Conservation (phyloP, 2,329 filamentous ascomycete genomes). For the Intubia oerlemansii region DNA sequence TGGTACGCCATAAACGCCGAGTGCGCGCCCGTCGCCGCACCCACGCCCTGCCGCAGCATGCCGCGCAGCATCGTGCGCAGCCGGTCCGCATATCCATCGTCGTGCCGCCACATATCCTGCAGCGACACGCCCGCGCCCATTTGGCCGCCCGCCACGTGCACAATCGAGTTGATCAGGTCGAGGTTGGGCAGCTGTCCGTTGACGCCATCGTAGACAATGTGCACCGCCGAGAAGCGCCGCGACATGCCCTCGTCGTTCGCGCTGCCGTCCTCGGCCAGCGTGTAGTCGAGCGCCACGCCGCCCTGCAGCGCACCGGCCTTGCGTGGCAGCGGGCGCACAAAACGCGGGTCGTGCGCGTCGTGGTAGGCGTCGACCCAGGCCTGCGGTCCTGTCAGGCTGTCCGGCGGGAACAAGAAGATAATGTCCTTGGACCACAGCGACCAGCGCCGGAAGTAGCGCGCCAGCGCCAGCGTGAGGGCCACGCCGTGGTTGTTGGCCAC, state of each 20-base stretch:
- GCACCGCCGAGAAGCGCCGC: slow-evolving; percentile 62
- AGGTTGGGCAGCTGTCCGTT: slow-evolving; percentile 93
- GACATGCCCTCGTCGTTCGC: neutral
- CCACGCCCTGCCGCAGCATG: slow-evolving; percentile 80
- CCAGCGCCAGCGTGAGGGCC: slow-evolving; percentile 64
- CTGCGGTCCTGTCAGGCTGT: slow-evolving; percentile 76
- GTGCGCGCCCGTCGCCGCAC: slow-evolving; percentile 75
- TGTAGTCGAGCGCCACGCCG: slow-evolving; percentile 82
- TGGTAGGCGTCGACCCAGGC: slow-evolving; percentile 98
- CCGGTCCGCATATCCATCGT: slow-evolving; percentile 65
- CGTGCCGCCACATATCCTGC: slow-evolving; percentile 69
- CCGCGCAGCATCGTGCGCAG: slow-evolving; percentile 76
- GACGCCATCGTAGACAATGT: slow-evolving; percentile 84
- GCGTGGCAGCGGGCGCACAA: slow-evolving; percentile 56
- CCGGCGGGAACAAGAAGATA: slow-evolving; percentile 71
- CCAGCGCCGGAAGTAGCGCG: slow-evolving; percentile 93
- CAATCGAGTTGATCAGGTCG: slow-evolving; percentile 86
- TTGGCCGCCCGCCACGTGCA: slow-evolving; percentile 70
- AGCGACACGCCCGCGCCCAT: slow-evolving; percentile 74
- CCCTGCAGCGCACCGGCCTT: slow-evolving; percentile 90
- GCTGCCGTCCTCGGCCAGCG: slow-evolving; percentile 35
- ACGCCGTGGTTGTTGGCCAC: slow-evolving; percentile 74
- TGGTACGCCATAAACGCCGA: slow-evolving; percentile 96
- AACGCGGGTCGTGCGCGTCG: slow-evolving; percentile 54
- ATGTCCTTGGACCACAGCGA: slow-evolving; percentile 98